Percentiles rank a stretch among this genome's conserved stretches.
phyloP scores from a whole-genome alignment of 2,329 filamentous ascomycete genomes.

The Alternaria infectoria region DNA sequence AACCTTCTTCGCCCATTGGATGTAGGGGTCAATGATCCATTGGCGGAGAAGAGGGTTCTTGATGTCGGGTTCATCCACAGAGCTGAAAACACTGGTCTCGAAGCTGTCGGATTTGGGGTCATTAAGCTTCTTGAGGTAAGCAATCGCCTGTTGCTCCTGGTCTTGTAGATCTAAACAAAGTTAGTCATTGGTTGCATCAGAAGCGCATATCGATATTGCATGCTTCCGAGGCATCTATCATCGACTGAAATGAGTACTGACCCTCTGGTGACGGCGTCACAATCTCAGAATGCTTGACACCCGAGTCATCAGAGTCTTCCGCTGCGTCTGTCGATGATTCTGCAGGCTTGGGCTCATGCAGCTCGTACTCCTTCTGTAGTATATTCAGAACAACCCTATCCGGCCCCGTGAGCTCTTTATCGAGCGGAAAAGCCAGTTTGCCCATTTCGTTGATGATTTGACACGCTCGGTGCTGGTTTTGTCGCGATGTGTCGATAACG shows the following conservation, averaged over 20 bases:
- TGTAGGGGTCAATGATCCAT: constrained; percentile 65
- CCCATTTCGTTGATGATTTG: constrained; percentile 27
- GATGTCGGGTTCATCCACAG: constrained; percentile 59
- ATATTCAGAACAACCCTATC: constrained; percentile 40
- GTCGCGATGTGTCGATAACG: neutral
- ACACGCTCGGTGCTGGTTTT: neutral
- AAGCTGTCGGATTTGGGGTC: constrained; percentile 57
- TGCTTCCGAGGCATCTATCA: neutral
- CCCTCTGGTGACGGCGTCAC: constrained; percentile 42
- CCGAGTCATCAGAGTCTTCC: constrained; percentile 34
- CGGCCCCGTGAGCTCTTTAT: constrained; percentile 39
- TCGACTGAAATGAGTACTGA: constrained; percentile 1
- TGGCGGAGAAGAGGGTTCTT: constrained; percentile 48
- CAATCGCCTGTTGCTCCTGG: constrained; percentile 47
- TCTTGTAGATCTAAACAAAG: constrained; percentile 34
- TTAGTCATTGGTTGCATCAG: neutral
- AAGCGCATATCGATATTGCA: neutral
- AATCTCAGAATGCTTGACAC: constrained; percentile 33
- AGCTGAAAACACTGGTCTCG: constrained; percentile 62
- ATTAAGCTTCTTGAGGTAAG: constrained; percentile 58
- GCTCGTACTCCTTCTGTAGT: constrained; percentile 38
- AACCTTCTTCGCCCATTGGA: constrained; percentile 60
- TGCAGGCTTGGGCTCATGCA: constrained; percentile 9
- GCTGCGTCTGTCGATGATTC: constrained; percentile 12
- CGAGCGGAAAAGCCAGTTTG: constrained; percentile 37